Evolutionary conservation across 2,329 filamentous ascomycete species (phyloP).

Genomic region (Phaeosphaeria sp.): DNA sequence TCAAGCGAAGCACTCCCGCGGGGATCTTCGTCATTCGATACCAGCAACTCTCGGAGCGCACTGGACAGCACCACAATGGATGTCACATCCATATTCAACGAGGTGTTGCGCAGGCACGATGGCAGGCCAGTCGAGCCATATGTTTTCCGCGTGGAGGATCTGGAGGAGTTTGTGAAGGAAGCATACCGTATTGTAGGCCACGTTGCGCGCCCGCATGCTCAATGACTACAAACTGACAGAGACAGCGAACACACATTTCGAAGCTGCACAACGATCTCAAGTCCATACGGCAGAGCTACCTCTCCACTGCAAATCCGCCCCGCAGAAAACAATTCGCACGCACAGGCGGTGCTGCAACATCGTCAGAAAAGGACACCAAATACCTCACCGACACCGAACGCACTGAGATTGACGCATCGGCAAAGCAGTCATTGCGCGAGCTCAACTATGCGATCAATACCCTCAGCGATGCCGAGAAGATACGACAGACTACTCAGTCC

Average conservation of each 20-base stretch:
- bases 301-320: conserved; percentile 77
- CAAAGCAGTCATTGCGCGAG: conserved; percentile 83
- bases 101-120: conserved; percentile 68
- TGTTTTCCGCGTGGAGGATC: conserved; percentile 50
- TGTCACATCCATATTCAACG: conserved; percentile 73
- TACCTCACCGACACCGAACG: conserved; percentile 81
- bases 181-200: conserved; percentile 84
- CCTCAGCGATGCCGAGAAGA: conserved; percentile 80
- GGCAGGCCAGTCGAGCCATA: conserved; percentile 58
- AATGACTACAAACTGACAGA: conserved; percentile 27
- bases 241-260: conserved; percentile 81
- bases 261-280: conserved; percentile 81
- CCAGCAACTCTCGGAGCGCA: conserved; percentile 16
- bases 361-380: conserved; percentile 55
- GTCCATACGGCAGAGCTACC: conserved; percentile 86
- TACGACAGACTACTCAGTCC: conserved; percentile 77
- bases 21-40: conserved; percentile 34
- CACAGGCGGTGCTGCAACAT: conserved; percentile 31
- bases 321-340: conserved; percentile 57
- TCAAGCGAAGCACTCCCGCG: conserved; percentile 33
- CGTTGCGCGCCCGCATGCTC: conserved; percentile 20
- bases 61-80: conserved; percentile 53
- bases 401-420: conserved; percentile 85
- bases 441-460: conserved; percentile 81
- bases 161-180: conserved; percentile 91